phyloP scores from a whole-genome alignment of 495 filamentous ascomycete genomes.

The Aspergillus wentii region DNA sequence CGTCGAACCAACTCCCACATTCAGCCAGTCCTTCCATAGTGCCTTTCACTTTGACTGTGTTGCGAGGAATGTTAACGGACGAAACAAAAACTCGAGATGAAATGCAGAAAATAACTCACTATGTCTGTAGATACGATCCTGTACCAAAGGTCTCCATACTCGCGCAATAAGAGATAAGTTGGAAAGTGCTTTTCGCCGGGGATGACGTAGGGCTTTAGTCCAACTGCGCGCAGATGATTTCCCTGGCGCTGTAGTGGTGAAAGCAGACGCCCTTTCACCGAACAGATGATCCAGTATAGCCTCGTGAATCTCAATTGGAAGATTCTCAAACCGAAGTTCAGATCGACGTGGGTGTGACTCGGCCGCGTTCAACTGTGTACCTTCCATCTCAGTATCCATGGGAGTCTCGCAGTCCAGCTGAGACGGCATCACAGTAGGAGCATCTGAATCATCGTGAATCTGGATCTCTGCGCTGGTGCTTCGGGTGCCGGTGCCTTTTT shows the following conservation, averaged over 20 bases:
- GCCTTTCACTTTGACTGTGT: constrained; percentile 61
- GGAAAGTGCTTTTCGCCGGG: constrained; percentile 59
- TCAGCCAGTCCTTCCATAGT: constrained; percentile 53
- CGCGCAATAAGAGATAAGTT: constrained; percentile 58
- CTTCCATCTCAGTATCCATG: constrained; percentile 27
- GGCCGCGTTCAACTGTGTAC: constrained; percentile 9
- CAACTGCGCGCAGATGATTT: constrained; percentile 50
- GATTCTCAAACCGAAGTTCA: constrained; percentile 37
- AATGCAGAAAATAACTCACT: constrained; percentile 30
- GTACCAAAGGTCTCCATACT: constrained; percentile 60
- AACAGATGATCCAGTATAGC: constrained; percentile 65
- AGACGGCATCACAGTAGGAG: constrained; percentile 11
- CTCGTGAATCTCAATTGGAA: constrained; percentile 69
- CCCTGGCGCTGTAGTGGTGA: constrained; percentile 40
- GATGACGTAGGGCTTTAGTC: constrained; percentile 62
- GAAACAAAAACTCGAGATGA: not conserved
- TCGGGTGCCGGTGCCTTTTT: constrained; percentile 20
- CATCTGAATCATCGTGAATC: constrained; percentile 15
- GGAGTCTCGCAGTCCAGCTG: constrained; percentile 15
- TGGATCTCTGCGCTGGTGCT: constrained; percentile 24
- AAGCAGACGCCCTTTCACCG: constrained; percentile 56
- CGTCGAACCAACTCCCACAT: constrained; percentile 52
- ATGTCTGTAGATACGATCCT: constrained; percentile 66
- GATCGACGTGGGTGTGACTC: constrained; percentile 8
- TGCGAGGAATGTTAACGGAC: not conserved